Base-by-base conservation (phyloP, 2,329 filamentous ascomycete genomes). In the Phialophora tarda region DNA sequence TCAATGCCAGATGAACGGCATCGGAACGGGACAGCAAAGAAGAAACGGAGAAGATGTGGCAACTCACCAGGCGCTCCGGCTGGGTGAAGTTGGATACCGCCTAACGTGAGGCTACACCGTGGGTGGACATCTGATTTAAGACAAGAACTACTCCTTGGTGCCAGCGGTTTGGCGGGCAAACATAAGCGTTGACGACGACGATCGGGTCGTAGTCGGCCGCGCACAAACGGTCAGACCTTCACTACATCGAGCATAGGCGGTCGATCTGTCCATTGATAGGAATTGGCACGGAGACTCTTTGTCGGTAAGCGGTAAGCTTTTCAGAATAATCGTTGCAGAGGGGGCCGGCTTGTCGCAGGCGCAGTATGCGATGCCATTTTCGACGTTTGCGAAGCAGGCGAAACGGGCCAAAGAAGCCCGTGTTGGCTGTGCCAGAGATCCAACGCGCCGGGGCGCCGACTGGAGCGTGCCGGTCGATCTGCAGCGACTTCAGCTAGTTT, bases 301-400 rank as follows among this genome's bases (percentile, higher is more conserved):
- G 50, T 53, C 26, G 23, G 59, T 56, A 47, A 62, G 59, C 59
- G 59, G 50, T 62, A 56, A 62, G 59, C 51, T 24, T 17, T 58
- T 56, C 59, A 62, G 34, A 47, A 61, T 61, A 61, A 61, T 53
- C 59, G 53, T 51, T 54, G 59, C 28, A 61, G 59, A 54, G 28
- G 59, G 59, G 59, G 59, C 59, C 47, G 38, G 28, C 30, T 24
- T 51, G 59, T 53, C 59, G 47, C 59, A 47, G 47, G 47, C 48
- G 47, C 47, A 61, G 59, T 41, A 24, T 48, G 51, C 28, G 24
- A 54, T 53, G 34, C 34, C 59, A 38, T 38, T 54, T 34, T 53
- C 28, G 53, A 55, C 53, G 24, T 51, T 51, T 17, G 11, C 4
- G 14, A 32, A 30, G 30, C 26, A 50, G 48, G 47, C 59, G 59